phyloP scores from a whole-genome alignment of 257 asterid species.

The Solanum paucissectum region DNA sequence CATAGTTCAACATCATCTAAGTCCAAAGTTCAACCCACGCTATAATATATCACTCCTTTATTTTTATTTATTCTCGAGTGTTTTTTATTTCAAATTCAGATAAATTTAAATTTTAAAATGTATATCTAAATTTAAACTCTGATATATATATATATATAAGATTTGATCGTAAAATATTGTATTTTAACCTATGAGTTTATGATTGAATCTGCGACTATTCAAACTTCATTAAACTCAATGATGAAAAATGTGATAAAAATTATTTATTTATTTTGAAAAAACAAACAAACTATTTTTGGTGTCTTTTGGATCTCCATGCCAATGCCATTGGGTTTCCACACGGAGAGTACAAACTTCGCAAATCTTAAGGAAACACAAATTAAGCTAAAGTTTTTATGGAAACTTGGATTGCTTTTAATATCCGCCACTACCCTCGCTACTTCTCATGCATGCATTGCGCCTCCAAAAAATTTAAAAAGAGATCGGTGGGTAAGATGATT shows the following conservation, averaged over 20 bases:
- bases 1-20: neutral
- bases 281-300: neutral
- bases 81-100: neutral
- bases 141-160: neutral
- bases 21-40: neutral
- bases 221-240: neutral
- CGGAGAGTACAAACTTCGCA: conserved; percentile 14
- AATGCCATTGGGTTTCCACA: conserved; percentile 8
- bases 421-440: conserved; percentile 5
- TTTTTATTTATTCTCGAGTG: neutral
- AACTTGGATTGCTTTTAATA: conserved; percentile 9
- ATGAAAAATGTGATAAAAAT: neutral
- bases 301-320: neutral
- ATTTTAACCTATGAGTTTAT: neutral
- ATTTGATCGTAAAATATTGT: neutral
- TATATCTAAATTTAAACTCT: neutral
- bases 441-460: conserved; percentile 1
- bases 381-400: conserved; percentile 10
- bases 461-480: neutral
- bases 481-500: no score
- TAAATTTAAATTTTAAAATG: neutral
- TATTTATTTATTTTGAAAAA: neutral
- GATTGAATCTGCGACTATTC: neutral
- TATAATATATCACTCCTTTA: neutral
- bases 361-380: conserved; percentile 35